Percentiles rank a stretch among this genome's conserved stretches.
These are phyloP conservation scores for Theileria orientalis DNA, from an alignment of 169 alveolate species.

Conservation along the genomic window DNA sequence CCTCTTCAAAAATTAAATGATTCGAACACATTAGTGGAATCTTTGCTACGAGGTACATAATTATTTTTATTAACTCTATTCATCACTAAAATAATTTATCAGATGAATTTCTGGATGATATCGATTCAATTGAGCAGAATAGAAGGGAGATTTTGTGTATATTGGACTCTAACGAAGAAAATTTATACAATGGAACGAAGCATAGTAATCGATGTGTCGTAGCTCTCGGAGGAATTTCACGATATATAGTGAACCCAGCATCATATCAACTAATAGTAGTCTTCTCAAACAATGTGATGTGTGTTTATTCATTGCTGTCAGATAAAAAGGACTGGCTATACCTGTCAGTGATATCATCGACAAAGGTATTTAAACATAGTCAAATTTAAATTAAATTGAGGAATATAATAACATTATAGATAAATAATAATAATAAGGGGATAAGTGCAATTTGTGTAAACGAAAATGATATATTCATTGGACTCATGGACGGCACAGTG, in stretches of 20 bases:
- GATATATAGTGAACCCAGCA: conserved; percentile 16
- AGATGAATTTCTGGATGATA: conserved; percentile 49
- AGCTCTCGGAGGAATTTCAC: conserved; percentile 56
- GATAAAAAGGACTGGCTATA: conserved; percentile 31
- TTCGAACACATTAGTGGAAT: conserved; percentile 14
- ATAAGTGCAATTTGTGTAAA: conserved; percentile 19
- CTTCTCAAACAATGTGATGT: conserved; percentile 38
- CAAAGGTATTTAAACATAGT: conserved; percentile 16
- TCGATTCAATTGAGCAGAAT: conserved; percentile 12
- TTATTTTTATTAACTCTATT: background rate
- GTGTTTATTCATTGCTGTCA: conserved; percentile 22
- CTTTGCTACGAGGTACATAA: conserved; percentile 29
- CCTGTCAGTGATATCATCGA: background rate
- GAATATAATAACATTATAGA: background rate
- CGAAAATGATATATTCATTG: conserved; percentile 39
- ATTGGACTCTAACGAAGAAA: conserved; percentile 59
- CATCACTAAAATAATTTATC: background rate
- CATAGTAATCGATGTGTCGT: conserved; percentile 22
- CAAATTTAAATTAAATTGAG: background rate
- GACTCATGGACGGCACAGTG: conserved; percentile 58
- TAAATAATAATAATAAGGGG: conserved; percentile 33
- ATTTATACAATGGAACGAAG: conserved; percentile 36
- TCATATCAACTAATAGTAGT: conserved; percentile 40
- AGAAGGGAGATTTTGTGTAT: conserved; percentile 42
- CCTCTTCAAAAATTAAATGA: conserved; percentile 19